Percentiles rank a stretch among this genome's conserved stretches.
These are phyloP conservation scores for Aristolochia contorta DNA, from an alignment of 164 flowering plant species.

Conservation along the genomic window DNA sequence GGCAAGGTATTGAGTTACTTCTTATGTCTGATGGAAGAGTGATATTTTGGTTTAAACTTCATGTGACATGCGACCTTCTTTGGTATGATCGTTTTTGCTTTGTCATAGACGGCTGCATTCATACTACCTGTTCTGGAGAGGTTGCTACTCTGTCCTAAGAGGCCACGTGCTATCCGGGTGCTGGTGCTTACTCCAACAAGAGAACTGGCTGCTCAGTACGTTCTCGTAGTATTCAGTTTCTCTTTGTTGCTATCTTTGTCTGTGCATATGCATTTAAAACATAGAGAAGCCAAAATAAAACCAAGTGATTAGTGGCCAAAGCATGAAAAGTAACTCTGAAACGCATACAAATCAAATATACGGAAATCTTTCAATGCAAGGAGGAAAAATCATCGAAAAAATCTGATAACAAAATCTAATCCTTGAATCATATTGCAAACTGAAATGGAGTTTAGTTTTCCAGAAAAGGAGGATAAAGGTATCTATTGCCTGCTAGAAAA, in stretches of 20 bases:
- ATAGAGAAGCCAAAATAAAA: too few species aligned
- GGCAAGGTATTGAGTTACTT: conserved; percentile 56
- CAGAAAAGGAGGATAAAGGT: too few species aligned
- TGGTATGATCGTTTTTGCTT: neutral
- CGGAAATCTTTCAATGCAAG: too few species aligned
- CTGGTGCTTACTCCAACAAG: conserved; percentile 94
- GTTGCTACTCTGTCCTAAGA: conserved; percentile 71
- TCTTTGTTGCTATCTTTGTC: neutral
- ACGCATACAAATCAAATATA: too few species aligned
- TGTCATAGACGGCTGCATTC: conserved; percentile 83
- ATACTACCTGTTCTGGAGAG: conserved; percentile 85
- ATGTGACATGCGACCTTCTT: neutral
- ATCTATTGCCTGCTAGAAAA: too few species aligned
- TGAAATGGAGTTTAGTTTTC: too few species aligned
- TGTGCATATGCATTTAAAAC: neutral
- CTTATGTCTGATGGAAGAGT: neutral
- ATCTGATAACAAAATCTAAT: too few species aligned
- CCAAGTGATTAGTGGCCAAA: too few species aligned
- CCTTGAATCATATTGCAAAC: too few species aligned
- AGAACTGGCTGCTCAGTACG: conserved; percentile 96
- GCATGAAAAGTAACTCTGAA: too few species aligned
- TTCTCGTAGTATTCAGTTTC: neutral
- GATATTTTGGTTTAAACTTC: neutral
- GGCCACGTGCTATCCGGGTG: conserved; percentile 70
- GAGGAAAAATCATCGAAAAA: too few species aligned